Base-by-base conservation (phyloP, 257 asterid species). In the Vinca minor region DNA sequence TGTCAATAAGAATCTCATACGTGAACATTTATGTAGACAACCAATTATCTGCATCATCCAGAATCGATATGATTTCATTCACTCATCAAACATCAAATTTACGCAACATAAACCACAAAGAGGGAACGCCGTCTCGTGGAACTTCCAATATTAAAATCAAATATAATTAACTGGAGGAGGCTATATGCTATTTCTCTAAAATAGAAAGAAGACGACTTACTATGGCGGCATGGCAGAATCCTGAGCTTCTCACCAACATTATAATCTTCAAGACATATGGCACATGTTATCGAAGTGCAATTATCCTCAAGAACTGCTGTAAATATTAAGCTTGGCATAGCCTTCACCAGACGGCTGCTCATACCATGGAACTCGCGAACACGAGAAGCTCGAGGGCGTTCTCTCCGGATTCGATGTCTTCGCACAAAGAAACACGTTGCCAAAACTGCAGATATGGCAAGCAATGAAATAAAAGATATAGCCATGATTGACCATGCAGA, bases 261-360 rank as follows among this genome's bases (percentile, higher is more conserved):
- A 71, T 90, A 90, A 56, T 90, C 97, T 77, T 90, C 97, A 32
- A 90, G 92, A 77, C 97, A 90, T 65, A 90, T 85, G 39, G 97
- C 92, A 68, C 97, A 90, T 25, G 95, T 83, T 61, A 71, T 63
- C 46, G 97, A 85, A 64, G 97, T 87, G 68, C 87, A 82, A 58
- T 90, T 87, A 74, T 90, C 95, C 81, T 90, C 96, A 28, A 85
- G 65, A 60, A 84, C 91, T 10, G 92, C 77, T 8, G 92, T 90
- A 66, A 90, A 90, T 62, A 78, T 81, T 32, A 90, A 70, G 72
- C 84, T 85, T 26, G 96, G 97, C 95, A 90, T 82, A 0, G 97
- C 95, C 70, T 81, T 85, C 72, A 87, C 92, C 76, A 90, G 75
- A 46, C 89, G 94, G 48, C 83, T 83, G 78, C 95, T 85, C 84